These are phyloP conservation scores for Chenopodium formosanum DNA, from an alignment of 148 eudicot genomes.

Conservation along the genomic window DNA sequence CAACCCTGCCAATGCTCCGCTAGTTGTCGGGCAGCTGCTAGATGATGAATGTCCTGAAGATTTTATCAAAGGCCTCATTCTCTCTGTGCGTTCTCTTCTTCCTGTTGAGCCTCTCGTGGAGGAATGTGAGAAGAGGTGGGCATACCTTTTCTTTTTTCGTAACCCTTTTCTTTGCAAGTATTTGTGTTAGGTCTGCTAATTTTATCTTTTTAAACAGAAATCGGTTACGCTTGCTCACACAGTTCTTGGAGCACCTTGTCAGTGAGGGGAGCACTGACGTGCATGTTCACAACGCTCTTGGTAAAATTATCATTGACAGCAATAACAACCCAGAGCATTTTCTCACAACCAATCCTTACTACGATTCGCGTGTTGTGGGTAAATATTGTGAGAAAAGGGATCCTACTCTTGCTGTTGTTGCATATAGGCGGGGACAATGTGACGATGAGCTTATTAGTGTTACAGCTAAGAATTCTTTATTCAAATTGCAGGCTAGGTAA, in stretches of 20 bases:
- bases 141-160: background rate
- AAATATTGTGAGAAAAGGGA: conserved; percentile 99
- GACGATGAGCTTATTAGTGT: conserved; percentile 94
- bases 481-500: conserved; percentile 86
- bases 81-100: conserved; percentile 93
- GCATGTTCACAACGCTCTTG: conserved; percentile 96
- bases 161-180: background rate
- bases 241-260: conserved; percentile 94
- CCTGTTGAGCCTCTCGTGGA: conserved; percentile 96
- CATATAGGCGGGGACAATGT: conserved; percentile 95
- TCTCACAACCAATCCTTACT: conserved; percentile 90
- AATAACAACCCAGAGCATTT: conserved; percentile 96
- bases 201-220: conserved; percentile 51
- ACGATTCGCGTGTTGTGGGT: conserved; percentile 97
- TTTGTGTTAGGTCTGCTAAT: conserved; percentile 12
- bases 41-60: conserved; percentile 99
- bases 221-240: conserved; percentile 90
- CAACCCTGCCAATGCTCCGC: conserved; percentile 92
- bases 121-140: conserved; percentile 91
- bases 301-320: conserved; percentile 96
- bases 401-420: conserved; percentile 97
- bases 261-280: conserved; percentile 98
- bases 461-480: conserved; percentile 88
- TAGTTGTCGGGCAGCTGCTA: conserved; percentile 91
- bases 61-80: conserved; percentile 90